Evolutionary conservation across 129 eudicot species (phyloP), one percentile per base, ranked within the genome.

Genomic region (Chrysanthemum seticuspe): DNA sequence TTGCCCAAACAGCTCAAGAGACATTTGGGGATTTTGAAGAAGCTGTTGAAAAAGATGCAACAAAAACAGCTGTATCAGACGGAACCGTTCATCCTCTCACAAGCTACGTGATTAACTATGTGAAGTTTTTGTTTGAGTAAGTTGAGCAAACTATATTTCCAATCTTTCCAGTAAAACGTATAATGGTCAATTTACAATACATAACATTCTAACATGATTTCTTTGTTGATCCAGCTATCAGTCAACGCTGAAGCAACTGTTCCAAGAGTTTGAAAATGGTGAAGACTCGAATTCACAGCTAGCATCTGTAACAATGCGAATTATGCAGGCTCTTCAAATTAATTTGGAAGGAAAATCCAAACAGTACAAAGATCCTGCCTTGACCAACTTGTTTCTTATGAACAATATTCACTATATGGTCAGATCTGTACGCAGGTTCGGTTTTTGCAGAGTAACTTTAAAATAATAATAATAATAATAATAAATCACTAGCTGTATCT

Each of bases 51-150:
- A 94, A 94, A 75, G 98, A 94, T 68, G 98, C 98, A 23, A 94
- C 98, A 69, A 94, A 90, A 86, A 94, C 98, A 74, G 91, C 98
- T 4, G 98, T 94, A 5, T 70, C 92, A 6, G 98, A 94, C 71
- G 98, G 98, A 74, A 94, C 98, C 2, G 98, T 94, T 68, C 98
- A 94, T 83, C 98, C 98, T 44, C 85, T 94, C 79, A 94, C 98
- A 58, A 94, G 98, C 97, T 94, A 94, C 76, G 98, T 94, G 79
- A 94, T 94, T 78, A 94, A 94, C 77, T 94, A 94, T 29, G 98
- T 94, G 78, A 94, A 94, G 48, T 94, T 94, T 85, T 78, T 94
- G 70, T 94, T 94, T 52, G 98, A 94, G 98, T 94, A 94, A 71
- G 98, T 88, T 40, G 27, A 51, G 47, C 21, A 31, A 62, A 50